A percentile compares a stretch with the other conserved stretches of the same genome.
Evolutionary conservation across 306 rosid species (phyloP).

Genomic region (Lathyrus tuberosus): DNA sequence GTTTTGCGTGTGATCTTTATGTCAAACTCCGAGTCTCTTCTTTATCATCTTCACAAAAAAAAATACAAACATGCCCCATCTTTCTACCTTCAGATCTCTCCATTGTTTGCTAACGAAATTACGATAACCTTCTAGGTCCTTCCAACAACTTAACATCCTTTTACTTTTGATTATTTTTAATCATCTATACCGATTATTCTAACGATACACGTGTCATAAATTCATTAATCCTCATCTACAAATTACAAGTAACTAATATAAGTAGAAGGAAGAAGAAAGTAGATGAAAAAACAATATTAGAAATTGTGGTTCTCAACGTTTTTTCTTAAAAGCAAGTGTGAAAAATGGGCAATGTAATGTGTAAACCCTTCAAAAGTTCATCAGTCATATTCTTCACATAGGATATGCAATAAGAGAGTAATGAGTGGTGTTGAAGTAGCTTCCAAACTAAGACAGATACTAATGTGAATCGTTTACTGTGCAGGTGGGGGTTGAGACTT

Average conservation of each 20-base stretch:
- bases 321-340: conserved; percentile 42
- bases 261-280: conserved; percentile 26
- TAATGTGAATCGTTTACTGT: conserved; percentile 42
- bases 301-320: conserved; percentile 7
- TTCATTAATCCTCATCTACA: not conserved
- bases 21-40: too few relatives aligned
- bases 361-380: conserved; percentile 35
- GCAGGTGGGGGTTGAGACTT: conserved; percentile 7
- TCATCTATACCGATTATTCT: too few relatives aligned
- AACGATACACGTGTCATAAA: too few relatives aligned
- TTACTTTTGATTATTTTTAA: too few relatives aligned
- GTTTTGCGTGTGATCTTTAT: too few relatives aligned
- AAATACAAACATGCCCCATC: too few relatives aligned
- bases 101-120: too few relatives aligned
- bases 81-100: too few relatives aligned
- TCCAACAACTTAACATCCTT: too few relatives aligned
- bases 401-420: conserved; percentile 12
- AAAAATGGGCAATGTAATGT: conserved; percentile 43
- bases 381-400: conserved; percentile 39
- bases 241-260: not conserved
- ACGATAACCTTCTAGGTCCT: too few relatives aligned
- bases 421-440: conserved; percentile 53
- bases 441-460: conserved; percentile 32
- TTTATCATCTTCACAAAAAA: too few relatives aligned
- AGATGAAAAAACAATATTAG: conserved; percentile 2